phyloP scores from a whole-genome alignment of 108 stramenopile genomes.

The Stephanodiscus minutulus region DNA sequence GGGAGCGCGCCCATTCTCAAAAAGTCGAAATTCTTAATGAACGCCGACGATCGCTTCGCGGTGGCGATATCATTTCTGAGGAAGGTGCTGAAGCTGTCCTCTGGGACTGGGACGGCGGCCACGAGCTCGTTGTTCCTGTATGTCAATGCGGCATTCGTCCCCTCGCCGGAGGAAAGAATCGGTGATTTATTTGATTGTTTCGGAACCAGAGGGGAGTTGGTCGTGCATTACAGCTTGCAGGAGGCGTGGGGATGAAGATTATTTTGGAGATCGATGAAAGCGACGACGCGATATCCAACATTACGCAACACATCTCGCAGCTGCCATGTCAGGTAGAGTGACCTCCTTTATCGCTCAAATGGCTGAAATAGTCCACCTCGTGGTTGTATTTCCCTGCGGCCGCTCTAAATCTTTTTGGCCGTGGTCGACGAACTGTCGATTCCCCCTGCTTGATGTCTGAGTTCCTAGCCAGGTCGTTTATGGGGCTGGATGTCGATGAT shows the following conservation, averaged over 20 bases:
- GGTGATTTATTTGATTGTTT: slow-evolving; percentile 81
- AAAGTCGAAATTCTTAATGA: slow-evolving; percentile 82
- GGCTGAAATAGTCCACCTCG: too few species aligned
- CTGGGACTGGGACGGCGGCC: background rate
- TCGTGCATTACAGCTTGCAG: slow-evolving; percentile 87
- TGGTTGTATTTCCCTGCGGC: too few species aligned
- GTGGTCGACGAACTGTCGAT: too few species aligned
- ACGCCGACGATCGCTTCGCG: slow-evolving; percentile 66
- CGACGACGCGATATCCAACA: background rate
- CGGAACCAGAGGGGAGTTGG: slow-evolving; percentile 75
- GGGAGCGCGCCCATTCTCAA: slow-evolving; percentile 87
- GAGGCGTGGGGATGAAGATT: slow-evolving; percentile 79
- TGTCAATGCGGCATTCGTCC: slow-evolving; percentile 77
- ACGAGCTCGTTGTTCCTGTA: slow-evolving; percentile 73
- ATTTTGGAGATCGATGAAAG: background rate
- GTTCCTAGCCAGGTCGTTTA: too few species aligned
- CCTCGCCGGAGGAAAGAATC: slow-evolving; percentile 70
- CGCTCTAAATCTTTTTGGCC: too few species aligned
- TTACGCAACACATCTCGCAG: background rate
- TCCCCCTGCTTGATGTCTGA: too few species aligned
- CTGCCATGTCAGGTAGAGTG: slow-evolving; percentile 12
- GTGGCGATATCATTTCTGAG: slow-evolving; percentile 68
- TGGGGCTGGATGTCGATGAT: too few species aligned
- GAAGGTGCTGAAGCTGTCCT: slow-evolving; percentile 65
- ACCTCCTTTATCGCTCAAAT: slow-evolving; percentile 13